phyloP scores from a whole-genome alignment of 495 filamentous ascomycete genomes.

The Aspergillus steynii region DNA sequence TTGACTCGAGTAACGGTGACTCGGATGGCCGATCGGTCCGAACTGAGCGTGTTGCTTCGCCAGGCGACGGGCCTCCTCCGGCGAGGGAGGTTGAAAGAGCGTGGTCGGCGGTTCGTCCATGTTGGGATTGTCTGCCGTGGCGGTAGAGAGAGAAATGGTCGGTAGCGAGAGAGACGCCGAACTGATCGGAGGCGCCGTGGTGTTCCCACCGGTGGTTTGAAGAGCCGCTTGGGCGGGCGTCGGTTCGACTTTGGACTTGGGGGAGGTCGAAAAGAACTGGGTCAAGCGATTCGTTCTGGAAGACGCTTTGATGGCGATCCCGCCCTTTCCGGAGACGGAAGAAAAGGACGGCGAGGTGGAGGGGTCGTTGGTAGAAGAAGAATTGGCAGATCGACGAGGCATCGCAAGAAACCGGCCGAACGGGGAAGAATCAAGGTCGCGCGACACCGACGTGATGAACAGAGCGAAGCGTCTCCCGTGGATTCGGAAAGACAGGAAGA shows the following conservation, averaged over 20 bases:
- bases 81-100: constrained; percentile 87
- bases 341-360: constrained; percentile 45
- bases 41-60: constrained; percentile 88
- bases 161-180: constrained; percentile 78
- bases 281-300: constrained; percentile 65
- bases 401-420: constrained; percentile 47
- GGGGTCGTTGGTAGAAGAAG: constrained; percentile 48
- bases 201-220: constrained; percentile 55
- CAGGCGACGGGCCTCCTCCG: constrained; percentile 73
- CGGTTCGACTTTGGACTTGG: constrained; percentile 53
- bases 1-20: constrained; percentile 83
- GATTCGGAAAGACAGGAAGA: background rate
- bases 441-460: constrained; percentile 14
- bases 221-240: constrained; percentile 56
- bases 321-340: constrained; percentile 50
- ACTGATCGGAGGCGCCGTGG: constrained; percentile 62
- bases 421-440: constrained; percentile 17
- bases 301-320: constrained; percentile 48
- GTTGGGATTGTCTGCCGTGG: constrained; percentile 74
- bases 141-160: constrained; percentile 89
- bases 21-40: constrained; percentile 75
- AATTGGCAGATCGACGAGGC: constrained; percentile 55
- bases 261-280: constrained; percentile 60
- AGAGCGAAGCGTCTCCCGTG: constrained; percentile 6
- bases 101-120: constrained; percentile 75